A percentile compares a stretch with the other conserved stretches of the same genome.
These are phyloP conservation scores for Mayamaea pseudoterrestris DNA, from an alignment of 108 stramenopile genomes.

Conservation along the genomic window DNA sequence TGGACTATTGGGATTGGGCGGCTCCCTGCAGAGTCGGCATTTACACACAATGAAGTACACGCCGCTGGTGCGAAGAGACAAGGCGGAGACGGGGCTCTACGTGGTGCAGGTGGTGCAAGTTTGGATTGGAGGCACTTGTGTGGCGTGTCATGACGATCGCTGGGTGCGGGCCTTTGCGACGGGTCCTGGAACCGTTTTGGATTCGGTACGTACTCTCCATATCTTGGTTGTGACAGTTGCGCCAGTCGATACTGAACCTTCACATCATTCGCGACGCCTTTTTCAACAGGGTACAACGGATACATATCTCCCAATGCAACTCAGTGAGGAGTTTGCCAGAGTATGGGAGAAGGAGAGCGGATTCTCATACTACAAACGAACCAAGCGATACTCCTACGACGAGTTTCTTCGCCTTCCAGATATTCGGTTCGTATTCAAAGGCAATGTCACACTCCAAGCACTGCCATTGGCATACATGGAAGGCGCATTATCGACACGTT, in stretches of 20 bases:
- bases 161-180: constrained; percentile 28
- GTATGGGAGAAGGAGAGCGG: constrained; percentile 51
- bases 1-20: constrained; percentile 55
- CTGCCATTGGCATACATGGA: constrained; percentile 63
- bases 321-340: constrained; percentile 38
- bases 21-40: constrained; percentile 25
- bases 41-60: constrained; percentile 42
- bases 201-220: too few species aligned
- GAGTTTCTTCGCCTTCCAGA: constrained; percentile 41
- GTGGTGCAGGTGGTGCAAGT: constrained; percentile 35
- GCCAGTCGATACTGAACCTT: too few species aligned
- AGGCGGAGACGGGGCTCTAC: constrained; percentile 17
- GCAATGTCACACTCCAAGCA: constrained; percentile 24
- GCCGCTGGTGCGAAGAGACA: constrained; percentile 18
- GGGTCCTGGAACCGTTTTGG: constrained; percentile 91
- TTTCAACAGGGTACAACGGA: constrained; percentile 99
- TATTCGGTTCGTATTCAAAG: constrained; percentile 37
- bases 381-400: constrained; percentile 27
- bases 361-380: constrained; percentile 15
- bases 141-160: constrained; percentile 18
- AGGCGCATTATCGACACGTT: constrained; percentile 23
- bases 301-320: constrained; percentile 67
- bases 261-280: too few species aligned
- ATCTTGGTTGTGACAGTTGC: too few species aligned
- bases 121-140: constrained; percentile 34